These are phyloP conservation scores for Spathaspora gorwiae DNA, from an alignment of 805 yeast genomes.

Conservation along the genomic window DNA sequence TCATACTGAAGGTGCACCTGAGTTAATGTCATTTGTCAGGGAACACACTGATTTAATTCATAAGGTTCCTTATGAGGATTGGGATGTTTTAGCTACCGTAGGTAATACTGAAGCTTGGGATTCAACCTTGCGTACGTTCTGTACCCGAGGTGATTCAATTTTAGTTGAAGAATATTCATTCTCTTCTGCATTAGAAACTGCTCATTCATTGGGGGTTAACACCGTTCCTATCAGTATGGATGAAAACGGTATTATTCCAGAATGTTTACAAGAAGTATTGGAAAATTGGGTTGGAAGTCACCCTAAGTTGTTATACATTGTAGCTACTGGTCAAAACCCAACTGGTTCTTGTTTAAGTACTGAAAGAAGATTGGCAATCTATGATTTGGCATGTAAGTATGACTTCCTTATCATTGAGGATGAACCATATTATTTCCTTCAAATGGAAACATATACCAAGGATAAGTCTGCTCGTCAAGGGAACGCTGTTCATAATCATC, in stretches of 20 bases:
- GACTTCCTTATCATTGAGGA: conserved; percentile 88
- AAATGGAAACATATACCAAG: conserved; percentile 72
- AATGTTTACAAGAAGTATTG: conserved; percentile 55
- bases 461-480: conserved; percentile 32
- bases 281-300: conserved; percentile 68
- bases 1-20: conserved; percentile 73
- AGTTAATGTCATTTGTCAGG: conserved; percentile 58
- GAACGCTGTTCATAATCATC: conserved; percentile 43
- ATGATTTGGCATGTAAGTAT: conserved; percentile 74
- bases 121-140: conserved; percentile 70
- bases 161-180: conserved; percentile 80
- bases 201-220: conserved; percentile 63
- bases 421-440: conserved; percentile 96
- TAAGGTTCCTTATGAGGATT: conserved; percentile 47
- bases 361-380: conserved; percentile 75
- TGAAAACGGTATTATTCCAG: conserved; percentile 72
- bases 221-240: conserved; percentile 78
- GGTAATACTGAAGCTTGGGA: conserved; percentile 95
- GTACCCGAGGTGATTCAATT: conserved; percentile 75
- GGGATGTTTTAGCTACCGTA: conserved; percentile 66
- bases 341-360: conserved; percentile 80
- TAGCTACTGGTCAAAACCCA: conserved; percentile 97
- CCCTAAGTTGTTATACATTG: conserved; percentile 86
- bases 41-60: conserved; percentile 65
- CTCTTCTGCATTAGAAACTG: conserved; percentile 80